These are phyloP conservation scores for Penicillium brevicompactum DNA, from an alignment of 2,329 filamentous ascomycete species.

Conservation along the genomic window DNA sequence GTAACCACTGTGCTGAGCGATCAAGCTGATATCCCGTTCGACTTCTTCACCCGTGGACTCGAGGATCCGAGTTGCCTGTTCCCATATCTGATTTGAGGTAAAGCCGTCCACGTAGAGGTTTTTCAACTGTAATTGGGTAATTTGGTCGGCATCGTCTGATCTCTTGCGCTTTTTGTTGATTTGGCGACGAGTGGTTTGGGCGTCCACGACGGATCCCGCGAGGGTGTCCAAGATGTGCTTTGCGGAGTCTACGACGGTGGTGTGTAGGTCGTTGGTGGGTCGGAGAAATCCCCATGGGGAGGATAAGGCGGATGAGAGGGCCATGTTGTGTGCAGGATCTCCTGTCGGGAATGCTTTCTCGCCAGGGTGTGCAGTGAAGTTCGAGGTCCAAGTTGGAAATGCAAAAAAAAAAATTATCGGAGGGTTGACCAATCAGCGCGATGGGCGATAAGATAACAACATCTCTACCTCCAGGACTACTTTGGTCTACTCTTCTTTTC, in stretches of 20 bases:
- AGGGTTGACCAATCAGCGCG: background rate
- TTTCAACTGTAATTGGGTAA: slow-evolving; percentile 69
- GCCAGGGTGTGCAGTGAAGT: slow-evolving; percentile 15
- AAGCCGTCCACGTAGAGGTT: slow-evolving; percentile 87
- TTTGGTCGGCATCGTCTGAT: slow-evolving; percentile 52
- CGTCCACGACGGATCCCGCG: slow-evolving; percentile 71
- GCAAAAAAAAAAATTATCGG: slow-evolving; percentile 27
- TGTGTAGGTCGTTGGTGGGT: slow-evolving; percentile 67
- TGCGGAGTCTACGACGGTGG: slow-evolving; percentile 71
- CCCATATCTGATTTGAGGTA: slow-evolving; percentile 86
- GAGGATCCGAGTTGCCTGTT: slow-evolving; percentile 85
- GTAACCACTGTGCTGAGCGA: slow-evolving; percentile 25
- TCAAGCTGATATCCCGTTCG: slow-evolving; percentile 49
- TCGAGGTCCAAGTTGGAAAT: background rate
- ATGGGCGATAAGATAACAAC: slow-evolving; percentile 9
- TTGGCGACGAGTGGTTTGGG: slow-evolving; percentile 69
- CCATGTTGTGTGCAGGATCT: background rate
- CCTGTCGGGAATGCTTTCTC: slow-evolving; percentile 10
- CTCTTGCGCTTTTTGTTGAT: slow-evolving; percentile 77
- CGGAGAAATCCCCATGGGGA: slow-evolving; percentile 77
- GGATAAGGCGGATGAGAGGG: slow-evolving; percentile 48
- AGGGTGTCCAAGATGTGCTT: slow-evolving; percentile 80
- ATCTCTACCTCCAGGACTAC: background rate
- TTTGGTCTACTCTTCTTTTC: background rate
- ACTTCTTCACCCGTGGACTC: slow-evolving; percentile 62